Evolutionary conservation across 2,329 filamentous ascomycete species (phyloP).

Genomic region (Trichophyton benhamiae): DNA sequence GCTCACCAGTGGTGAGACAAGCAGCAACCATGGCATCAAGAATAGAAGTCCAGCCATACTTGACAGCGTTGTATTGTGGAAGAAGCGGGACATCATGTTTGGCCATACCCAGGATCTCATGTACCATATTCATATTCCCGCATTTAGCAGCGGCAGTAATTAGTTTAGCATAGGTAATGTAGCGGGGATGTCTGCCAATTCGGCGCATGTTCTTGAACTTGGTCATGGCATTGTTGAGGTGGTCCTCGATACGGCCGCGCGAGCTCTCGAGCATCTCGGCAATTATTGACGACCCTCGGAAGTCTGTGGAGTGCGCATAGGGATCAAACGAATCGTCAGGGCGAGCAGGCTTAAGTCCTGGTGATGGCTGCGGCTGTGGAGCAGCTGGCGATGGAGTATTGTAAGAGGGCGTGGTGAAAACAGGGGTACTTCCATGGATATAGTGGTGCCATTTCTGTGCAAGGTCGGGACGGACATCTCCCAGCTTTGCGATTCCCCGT

Average conservation of each 20-base stretch:
- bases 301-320: constrained; percentile 79
- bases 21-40: constrained; percentile 93
- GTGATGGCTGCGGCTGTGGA: constrained; percentile 34
- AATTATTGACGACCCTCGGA: constrained; percentile 83
- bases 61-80: constrained; percentile 71
- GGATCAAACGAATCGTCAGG: constrained; percentile 82
- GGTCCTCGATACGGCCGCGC: constrained; percentile 57
- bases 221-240: constrained; percentile 65
- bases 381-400: constrained; percentile 26
- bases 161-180: constrained; percentile 93
- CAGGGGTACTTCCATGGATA: constrained; percentile 17
- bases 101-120: constrained; percentile 81
- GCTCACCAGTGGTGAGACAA: constrained; percentile 70
- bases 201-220: constrained; percentile 90
- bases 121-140: constrained; percentile 65
- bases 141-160: constrained; percentile 82
- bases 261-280: constrained; percentile 77
- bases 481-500: constrained; percentile 44
- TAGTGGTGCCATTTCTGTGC: constrained; percentile 48
- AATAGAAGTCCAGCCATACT: constrained; percentile 93
- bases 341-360: constrained; percentile 45
- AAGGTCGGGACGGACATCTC: constrained; percentile 34
- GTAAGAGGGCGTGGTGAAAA: constrained; percentile 32
- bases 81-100: constrained; percentile 76
- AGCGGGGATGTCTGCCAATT: constrained; percentile 78